Evolutionary conservation across 805 yeast genomes (phyloP).

Genomic region (Cyberlindnera veronae): DNA sequence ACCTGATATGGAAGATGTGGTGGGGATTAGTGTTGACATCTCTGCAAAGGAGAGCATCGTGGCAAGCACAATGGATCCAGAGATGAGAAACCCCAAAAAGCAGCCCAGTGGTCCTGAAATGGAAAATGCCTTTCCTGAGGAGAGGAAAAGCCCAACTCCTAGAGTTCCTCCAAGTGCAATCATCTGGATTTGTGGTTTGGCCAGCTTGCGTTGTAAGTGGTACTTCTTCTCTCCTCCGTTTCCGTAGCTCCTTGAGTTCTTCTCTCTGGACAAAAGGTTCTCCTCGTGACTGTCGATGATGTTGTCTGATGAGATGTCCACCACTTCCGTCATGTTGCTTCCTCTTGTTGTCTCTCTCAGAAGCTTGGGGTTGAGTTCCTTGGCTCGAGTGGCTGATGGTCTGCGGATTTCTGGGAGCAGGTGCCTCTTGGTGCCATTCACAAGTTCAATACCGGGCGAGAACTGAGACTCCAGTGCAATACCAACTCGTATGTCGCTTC

Average conservation of each 20-base stretch:
- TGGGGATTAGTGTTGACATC: slow-evolving; percentile 74
- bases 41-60: slow-evolving; percentile 77
- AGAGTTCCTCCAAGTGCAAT: slow-evolving; percentile 76
- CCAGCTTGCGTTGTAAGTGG: slow-evolving; percentile 52
- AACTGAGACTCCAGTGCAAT: slow-evolving; percentile 22
- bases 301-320: slow-evolving; percentile 21
- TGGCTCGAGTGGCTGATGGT: slow-evolving; percentile 8
- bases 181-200: slow-evolving; percentile 69
- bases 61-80: slow-evolving; percentile 63
- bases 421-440: slow-evolving; percentile 8
- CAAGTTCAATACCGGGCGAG: slow-evolving; percentile 24
- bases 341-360: slow-evolving; percentile 15
- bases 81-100: slow-evolving; percentile 57
- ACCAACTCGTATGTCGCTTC: slow-evolving; percentile 21
- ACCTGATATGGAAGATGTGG: slow-evolving; percentile 77
- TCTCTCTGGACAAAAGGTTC: slow-evolving; percentile 1
- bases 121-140: slow-evolving; percentile 68
- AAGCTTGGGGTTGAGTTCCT: slow-evolving; percentile 9
- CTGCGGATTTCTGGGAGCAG: slow-evolving; percentile 9
- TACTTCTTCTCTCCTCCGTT: slow-evolving; percentile 10
- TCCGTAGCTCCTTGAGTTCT: background rate
- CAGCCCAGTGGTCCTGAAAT: slow-evolving; percentile 80
- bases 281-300: slow-evolving; percentile 5
- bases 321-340: slow-evolving; percentile 26
- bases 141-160: slow-evolving; percentile 71